Base-by-base conservation (phyloP, 2,329 filamentous ascomycete species). In the Colletotrichum spaethianum region DNA sequence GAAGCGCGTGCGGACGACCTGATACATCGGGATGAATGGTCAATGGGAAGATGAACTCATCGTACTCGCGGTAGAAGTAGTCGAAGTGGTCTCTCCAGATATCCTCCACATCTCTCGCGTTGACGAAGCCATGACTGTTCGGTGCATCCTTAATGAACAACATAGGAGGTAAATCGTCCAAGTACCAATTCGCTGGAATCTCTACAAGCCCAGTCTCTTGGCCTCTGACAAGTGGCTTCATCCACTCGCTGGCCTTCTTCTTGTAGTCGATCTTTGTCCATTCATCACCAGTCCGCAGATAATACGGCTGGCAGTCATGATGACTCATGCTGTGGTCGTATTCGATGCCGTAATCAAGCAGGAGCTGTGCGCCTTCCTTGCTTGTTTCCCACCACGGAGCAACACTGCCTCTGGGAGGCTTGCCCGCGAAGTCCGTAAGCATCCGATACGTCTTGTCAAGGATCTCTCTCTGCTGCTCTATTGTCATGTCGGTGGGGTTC, bases 11-110 rank as follows among this genome's bases (percentile, higher is more conserved):
- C 0, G 93, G 93, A 23, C 92, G 86, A 0, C 93, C 93, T 3
- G 88, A 91, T 0, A 93, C 91, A 76, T 94, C 93, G 0, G 93
- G 93, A 79, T 94, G 93, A 44, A 94, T 92, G 0, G 93, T 94
- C 80, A 94, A 92, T 0, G 93, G 92, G 76, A 94, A 94, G 63
- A 94, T 88, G 73, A 94, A 94, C 75, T 93, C 91, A 75, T 94
- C 92, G 74, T 93, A 92, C 79, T 94, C 92, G 36, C 92, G 85
- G 79, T 94, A 94, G 77, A 93, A 94, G 80, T 94, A 94, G 75
- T 92, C 87, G 71, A 93, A 93, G 74, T 92, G 90, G 72, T 92
- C 89, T 59, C 87, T 82, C 90, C 90, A 92, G 42, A 92, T 86
- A 42, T 91, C 89, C 76, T 93, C 90, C 1, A 92, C 86, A 72